Conservation (phyloP, 257 asterid species). For the Oldenlandia corymbosa region DNA sequence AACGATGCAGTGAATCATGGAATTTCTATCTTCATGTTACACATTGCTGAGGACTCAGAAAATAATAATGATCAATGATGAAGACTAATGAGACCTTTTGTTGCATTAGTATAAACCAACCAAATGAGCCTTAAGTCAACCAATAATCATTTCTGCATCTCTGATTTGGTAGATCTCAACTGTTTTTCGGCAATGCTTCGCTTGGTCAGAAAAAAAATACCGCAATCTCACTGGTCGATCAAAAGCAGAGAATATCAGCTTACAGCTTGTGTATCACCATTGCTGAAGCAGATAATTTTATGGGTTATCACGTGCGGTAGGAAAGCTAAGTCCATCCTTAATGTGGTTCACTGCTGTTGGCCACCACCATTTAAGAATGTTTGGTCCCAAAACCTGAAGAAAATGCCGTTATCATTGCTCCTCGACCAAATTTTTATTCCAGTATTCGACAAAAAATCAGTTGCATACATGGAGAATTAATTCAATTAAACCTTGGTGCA, state of each 20-base stretch:
- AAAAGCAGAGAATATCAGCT: not conserved
- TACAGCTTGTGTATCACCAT: not conserved
- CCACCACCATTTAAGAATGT: constrained; percentile 76
- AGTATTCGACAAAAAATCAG: not conserved
- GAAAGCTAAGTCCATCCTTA: constrained; percentile 80
- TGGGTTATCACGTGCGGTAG: constrained; percentile 41
- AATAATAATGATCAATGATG: too few species aligned
- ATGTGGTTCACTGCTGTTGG: constrained; percentile 68
- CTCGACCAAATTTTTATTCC: not conserved
- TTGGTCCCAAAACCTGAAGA: constrained; percentile 77
- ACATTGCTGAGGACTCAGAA: not conserved
- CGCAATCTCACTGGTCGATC: not conserved
- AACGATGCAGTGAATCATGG: not conserved
- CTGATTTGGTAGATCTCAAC: too few species aligned
- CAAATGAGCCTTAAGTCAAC: not conserved
- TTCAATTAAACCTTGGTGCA: not conserved
- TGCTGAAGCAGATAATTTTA: constrained; percentile 1
- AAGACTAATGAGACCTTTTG: too few species aligned
- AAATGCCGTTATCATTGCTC: not conserved
- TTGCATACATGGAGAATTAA: not conserved
- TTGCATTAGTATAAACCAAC: not conserved
- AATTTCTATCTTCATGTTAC: not conserved
- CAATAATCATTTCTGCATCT: too few species aligned
- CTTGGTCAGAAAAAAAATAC: not conserved
- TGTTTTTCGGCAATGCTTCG: not conserved